A percentile compares a stretch with the other conserved stretches of the same genome.
Evolutionary conservation across 495 filamentous ascomycete species (phyloP).

Genomic region (Aspergillus kassunensis): DNA sequence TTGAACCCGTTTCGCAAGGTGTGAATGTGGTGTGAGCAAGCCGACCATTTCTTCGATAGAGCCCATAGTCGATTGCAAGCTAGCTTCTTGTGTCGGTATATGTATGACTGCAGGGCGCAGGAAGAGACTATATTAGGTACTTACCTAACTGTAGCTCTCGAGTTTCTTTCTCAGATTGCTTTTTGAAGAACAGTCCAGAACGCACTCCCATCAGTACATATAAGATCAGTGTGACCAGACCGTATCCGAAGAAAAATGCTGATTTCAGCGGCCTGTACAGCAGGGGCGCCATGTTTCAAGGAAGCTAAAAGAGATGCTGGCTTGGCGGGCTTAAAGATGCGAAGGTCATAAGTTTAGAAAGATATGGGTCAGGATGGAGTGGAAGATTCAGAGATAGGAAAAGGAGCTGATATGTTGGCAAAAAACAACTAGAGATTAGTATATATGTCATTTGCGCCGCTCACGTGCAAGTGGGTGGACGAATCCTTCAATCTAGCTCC

Average conservation of each 20-base stretch:
- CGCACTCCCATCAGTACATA: conserved; percentile 24
- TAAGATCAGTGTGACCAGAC: conserved; percentile 30
- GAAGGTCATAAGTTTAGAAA: too few relatives aligned
- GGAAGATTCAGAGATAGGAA: too few relatives aligned
- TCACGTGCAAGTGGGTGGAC: too few relatives aligned
- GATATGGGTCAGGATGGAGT: too few relatives aligned
- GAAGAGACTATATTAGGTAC: too few relatives aligned
- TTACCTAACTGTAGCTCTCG: conserved; percentile 39
- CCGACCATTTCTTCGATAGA: conserved; percentile 34
- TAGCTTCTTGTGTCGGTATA: conserved; percentile 6
- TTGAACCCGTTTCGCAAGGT: conserved; percentile 44
- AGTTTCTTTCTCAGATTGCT: conserved; percentile 31
- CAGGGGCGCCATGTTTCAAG: conserved; percentile 25
- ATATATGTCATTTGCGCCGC: too few relatives aligned
- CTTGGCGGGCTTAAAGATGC: too few relatives aligned
- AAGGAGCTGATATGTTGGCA: too few relatives aligned
- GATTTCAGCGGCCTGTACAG: conserved; percentile 16
- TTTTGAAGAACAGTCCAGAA: conserved; percentile 32
- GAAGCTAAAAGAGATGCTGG: too few relatives aligned
- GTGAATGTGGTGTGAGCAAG: conserved; percentile 44
- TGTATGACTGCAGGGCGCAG: too few relatives aligned
- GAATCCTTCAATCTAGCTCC: too few relatives aligned
- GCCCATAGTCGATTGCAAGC: conserved; percentile 46
- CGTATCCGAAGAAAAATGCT: conserved; percentile 28
- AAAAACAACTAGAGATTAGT: too few relatives aligned